Base-by-base conservation (phyloP, 2,329 filamentous ascomycete genomes). In the Triangularia setosa region DNA sequence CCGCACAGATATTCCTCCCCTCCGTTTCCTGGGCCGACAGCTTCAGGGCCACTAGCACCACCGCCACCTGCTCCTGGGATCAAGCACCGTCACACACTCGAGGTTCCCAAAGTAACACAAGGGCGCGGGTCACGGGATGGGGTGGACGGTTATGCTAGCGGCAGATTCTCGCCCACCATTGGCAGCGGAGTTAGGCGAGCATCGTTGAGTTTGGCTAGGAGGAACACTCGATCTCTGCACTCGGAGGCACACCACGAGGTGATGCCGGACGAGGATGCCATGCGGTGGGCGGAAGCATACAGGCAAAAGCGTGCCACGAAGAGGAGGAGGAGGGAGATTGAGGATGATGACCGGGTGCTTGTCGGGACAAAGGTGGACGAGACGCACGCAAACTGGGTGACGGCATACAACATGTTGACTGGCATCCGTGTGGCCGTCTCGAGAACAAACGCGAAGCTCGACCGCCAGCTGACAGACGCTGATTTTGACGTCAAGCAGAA, bases 401-500 rank as follows among this genome's bases (percentile, higher is more conserved):
- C 93, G 1, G 95, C 95, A 65, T 99, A 99, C 81, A 99, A 99
- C 78, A 99, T 99, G 95, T 85, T 99, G 79, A 99, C 95, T 44
- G 95, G 95, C 68, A 99, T 99, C 75, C 93, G 95, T 63, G 97
- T 98, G 72, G 93, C 92, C 53, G 95, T 99, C 25, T 98, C 93
- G 68, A 86, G 95, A 72, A 97, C 93, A 63, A 98, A 99, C 75
- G 95, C 95, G 54, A 99, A 99, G 79, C 86, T 98, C 76, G 93
- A 98, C 77, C 89, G 94, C 62, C 88, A 93, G 64, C 79, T 99
- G 70, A 96, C 91, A 12, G 90, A 95, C 76, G 91, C 89, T 68
- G 95, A 99, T 80, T 99, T 99, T 79, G 86, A 92, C 66, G 90
- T 91, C 68, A 93, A 92, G 79, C 92, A 98, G 78, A 99, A 99